These are phyloP conservation scores for Yarrowia alimentaria DNA, from an alignment of 805 yeast species.

Conservation along the genomic window DNA sequence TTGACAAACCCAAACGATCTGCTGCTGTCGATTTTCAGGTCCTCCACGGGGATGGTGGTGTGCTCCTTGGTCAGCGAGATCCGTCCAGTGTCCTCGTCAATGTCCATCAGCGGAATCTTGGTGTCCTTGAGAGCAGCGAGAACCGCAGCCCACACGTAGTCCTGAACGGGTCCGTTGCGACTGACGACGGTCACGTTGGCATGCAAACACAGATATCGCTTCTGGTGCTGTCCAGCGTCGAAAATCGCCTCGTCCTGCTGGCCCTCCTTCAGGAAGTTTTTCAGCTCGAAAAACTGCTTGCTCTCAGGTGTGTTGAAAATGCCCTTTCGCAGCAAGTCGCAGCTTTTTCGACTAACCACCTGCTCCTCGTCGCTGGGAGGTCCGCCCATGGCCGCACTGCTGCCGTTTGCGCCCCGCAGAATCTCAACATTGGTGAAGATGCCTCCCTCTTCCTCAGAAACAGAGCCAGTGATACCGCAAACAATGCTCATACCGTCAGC, in stretches of 20 bases:
- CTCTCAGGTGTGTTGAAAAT: constrained; percentile 49
- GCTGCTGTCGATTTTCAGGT: constrained; percentile 7
- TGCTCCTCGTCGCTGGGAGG: constrained; percentile 36
- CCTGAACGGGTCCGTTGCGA: constrained; percentile 78
- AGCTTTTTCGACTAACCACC: constrained; percentile 49
- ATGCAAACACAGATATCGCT: constrained; percentile 54
- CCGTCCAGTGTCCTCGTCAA: constrained; percentile 50
- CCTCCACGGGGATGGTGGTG: constrained; percentile 10
- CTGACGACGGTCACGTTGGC: constrained; percentile 76
- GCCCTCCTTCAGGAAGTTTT: constrained; percentile 33
- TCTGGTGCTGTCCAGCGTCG: constrained; percentile 21
- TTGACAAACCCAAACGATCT: constrained; percentile 21
- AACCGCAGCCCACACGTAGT: constrained; percentile 68
- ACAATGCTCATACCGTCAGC: constrained; percentile 72
- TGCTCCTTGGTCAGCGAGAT: constrained; percentile 3
- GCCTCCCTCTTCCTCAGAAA: constrained; percentile 31
- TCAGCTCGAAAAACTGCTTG: constrained; percentile 36
- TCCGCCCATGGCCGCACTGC: constrained; percentile 28
- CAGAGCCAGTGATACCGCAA: constrained; percentile 43
- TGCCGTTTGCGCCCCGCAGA: constrained; percentile 41
- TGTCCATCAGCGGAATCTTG: constrained; percentile 63
- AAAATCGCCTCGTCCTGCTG: constrained; percentile 41
- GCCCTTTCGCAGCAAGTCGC: constrained; percentile 59
- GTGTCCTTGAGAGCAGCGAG: constrained; percentile 59
- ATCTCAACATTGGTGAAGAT: constrained; percentile 35